A percentile compares a stretch with the other conserved stretches of the same genome.
Conservation (phyloP, 2,329 filamentous ascomycete genomes). For the Calonectria henricotiae region DNA sequence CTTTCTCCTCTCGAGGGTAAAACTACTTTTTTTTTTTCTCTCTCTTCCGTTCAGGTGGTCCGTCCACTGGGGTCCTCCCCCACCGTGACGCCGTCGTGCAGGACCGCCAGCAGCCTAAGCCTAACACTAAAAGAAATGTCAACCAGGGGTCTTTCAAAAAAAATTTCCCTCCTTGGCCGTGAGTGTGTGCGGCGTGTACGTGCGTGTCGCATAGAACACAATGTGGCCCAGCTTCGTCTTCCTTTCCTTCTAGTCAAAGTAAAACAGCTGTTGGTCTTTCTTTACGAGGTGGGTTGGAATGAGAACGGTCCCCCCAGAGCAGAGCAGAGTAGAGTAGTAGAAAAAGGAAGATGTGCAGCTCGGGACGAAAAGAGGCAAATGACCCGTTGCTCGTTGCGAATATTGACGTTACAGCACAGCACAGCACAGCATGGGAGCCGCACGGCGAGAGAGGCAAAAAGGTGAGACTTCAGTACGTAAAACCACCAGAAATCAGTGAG, state of each 20-base stretch:
- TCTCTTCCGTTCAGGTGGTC: neutral
- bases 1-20: constrained; percentile 13
- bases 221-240: neutral
- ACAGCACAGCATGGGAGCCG: neutral
- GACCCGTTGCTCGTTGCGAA: neutral
- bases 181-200: constrained; percentile 2
- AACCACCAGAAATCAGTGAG: constrained; percentile 9
- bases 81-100: constrained; percentile 36
- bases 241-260: constrained; percentile 9
- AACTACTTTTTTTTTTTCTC: neutral
- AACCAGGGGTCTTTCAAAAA: constrained; percentile 2
- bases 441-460: constrained; percentile 2
- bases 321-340: neutral
- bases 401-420: constrained; percentile 23
- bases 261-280: neutral
- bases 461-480: constrained; percentile 14
- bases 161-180: constrained; percentile 2
- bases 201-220: constrained; percentile 4
- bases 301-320: no score
- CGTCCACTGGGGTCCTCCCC: constrained; percentile 4
- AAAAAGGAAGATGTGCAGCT: neutral
- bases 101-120: constrained; percentile 22
- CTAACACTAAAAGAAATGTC: constrained; percentile 20
- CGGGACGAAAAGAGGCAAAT: constrained; percentile 8
- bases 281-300: neutral